Evolutionary conservation across 176 grass and related monocot species (phyloP).

Genomic region (Triticum urartu): DNA sequence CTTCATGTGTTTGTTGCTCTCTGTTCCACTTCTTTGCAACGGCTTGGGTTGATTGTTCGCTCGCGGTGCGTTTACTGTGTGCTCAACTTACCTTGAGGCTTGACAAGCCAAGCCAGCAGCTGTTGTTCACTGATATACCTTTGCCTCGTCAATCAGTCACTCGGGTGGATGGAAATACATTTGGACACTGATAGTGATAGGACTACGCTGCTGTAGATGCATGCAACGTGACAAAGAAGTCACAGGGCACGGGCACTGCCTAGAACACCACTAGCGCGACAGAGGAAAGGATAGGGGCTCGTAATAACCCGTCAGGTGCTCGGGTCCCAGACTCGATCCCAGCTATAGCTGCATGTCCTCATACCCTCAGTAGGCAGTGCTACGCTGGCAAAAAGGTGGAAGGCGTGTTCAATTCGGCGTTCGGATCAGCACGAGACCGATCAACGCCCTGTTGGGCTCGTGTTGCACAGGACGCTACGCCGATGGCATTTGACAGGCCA

Average conservation of each 20-base stretch:
- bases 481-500: neutral
- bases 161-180: neutral
- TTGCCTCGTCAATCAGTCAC: neutral
- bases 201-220: neutral
- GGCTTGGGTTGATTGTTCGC: neutral
- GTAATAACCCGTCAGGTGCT: slow-evolving; percentile 19
- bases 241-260: neutral
- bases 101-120: neutral
- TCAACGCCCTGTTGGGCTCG: neutral
- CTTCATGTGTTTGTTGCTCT: neutral
- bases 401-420: neutral
- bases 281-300: neutral
- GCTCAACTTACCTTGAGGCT: neutral
- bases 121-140: neutral
- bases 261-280: neutral
- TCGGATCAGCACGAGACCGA: neutral
- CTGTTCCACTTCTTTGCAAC: neutral
- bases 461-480: neutral
- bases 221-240: neutral
- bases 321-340: neutral
- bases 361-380: neutral
- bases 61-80: neutral
- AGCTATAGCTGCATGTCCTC: neutral
- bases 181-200: no score
- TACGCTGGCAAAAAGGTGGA: neutral